These are phyloP conservation scores for Daedalea quercina DNA, from an alignment of 768 basidiomycete species.

Conservation along the genomic window DNA sequence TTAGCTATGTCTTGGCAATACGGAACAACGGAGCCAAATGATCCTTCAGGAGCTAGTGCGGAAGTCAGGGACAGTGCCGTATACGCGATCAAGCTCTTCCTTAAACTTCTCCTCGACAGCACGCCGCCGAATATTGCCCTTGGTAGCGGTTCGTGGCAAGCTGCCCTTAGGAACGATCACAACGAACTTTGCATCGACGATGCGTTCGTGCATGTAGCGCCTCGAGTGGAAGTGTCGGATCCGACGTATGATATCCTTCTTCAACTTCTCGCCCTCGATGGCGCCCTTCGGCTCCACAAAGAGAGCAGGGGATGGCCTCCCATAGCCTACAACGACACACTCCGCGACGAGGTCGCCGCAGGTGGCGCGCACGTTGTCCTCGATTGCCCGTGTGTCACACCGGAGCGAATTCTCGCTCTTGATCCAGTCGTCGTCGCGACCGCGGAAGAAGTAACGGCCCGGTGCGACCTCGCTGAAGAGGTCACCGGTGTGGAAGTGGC, in stretches of 20 bases:
- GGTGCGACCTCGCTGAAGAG: constrained; percentile 60
- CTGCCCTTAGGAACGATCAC: constrained; percentile 59
- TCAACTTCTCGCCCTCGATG: constrained; percentile 50
- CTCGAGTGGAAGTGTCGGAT: constrained; percentile 68
- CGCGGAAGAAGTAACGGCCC: constrained; percentile 58
- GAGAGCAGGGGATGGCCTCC: constrained; percentile 69
- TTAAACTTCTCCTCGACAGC: constrained; percentile 67
- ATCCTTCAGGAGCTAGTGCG: too few species aligned
- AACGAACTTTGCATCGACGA: constrained; percentile 57
- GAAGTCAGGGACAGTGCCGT: constrained; percentile 15
- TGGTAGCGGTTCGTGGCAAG: constrained; percentile 72
- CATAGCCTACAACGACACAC: constrained; percentile 72
- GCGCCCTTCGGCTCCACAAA: constrained; percentile 59
- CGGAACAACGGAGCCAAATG: too few species aligned
- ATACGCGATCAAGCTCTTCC: constrained; percentile 51
- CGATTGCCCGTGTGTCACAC: constrained; percentile 77
- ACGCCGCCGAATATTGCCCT: constrained; percentile 74
- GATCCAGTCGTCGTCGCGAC: constrained; percentile 82
- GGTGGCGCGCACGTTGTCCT: constrained; percentile 64
- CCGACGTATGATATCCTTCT: constrained; percentile 66
- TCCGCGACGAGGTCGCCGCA: constrained; percentile 62
- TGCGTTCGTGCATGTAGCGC: constrained; percentile 75
- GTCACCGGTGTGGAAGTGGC: constrained; percentile 77
- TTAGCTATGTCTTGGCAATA: too few species aligned
- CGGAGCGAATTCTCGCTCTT: constrained; percentile 74